Conservation (phyloP, 176 grass and related monocot genomes). For the Tillandsia fasciculata region DNA sequence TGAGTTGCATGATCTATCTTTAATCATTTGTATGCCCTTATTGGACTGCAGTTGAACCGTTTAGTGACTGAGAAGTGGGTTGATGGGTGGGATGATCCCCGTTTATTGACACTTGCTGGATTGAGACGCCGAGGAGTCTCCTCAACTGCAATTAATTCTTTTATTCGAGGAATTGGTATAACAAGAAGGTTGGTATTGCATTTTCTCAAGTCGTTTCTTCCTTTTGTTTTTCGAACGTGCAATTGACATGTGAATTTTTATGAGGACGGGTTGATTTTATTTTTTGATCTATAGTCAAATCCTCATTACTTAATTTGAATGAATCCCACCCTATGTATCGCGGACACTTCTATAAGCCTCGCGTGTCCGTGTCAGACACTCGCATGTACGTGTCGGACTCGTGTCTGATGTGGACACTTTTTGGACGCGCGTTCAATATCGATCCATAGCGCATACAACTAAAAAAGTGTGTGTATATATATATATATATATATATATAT, state of each 20-base stretch:
- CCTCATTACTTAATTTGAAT: no score
- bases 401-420: no score
- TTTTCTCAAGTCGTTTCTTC: conserved; percentile 3
- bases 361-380: no score
- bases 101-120: conserved; percentile 83
- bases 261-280: no score
- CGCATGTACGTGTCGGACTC: no score
- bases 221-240: background rate
- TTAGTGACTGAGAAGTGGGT: conserved; percentile 97
- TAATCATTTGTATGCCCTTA: conserved; percentile 6
- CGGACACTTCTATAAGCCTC: no score
- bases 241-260: no score
- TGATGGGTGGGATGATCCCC: conserved; percentile 97
- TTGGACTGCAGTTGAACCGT: conserved; percentile 56
- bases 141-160: conserved; percentile 78
- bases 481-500: no score
- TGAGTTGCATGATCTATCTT: conserved; percentile 1
- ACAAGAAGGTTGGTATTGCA: conserved; percentile 70
- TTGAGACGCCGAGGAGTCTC: conserved; percentile 80
- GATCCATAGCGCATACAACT: no score
- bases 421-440: no score
- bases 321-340: no score
- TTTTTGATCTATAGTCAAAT: background rate
- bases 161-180: conserved; percentile 95
- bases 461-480: no score